phyloP scores from a whole-genome alignment of 164 flowering plant species.

The Berberis vulgaris region DNA sequence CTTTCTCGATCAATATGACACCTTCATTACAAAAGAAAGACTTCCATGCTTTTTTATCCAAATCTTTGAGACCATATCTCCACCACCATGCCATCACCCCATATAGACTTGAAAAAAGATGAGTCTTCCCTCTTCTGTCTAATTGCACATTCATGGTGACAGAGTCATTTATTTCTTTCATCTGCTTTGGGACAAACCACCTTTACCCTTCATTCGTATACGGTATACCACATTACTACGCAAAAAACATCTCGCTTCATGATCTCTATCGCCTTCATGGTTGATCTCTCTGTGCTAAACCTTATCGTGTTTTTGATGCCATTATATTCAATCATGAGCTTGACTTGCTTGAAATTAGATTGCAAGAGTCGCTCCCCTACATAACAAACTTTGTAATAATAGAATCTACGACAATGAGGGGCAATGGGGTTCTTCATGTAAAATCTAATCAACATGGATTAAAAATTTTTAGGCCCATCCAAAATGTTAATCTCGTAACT shows the following conservation, averaged over 20 bases:
- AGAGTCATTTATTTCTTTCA: conserved; percentile 24
- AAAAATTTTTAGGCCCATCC: no score
- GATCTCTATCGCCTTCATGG: conserved; percentile 33
- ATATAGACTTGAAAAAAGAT: no score
- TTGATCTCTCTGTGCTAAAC: conserved; percentile 22
- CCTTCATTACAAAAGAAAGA: no score
- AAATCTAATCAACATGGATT: no score
- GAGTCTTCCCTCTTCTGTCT: conserved; percentile 4
- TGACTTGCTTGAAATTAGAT: conserved; percentile 31
- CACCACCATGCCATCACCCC: no score
- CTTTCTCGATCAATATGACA: no score
- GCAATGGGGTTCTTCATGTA: no score
- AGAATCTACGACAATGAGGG: conserved; percentile 17
- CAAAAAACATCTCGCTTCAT: conserved; percentile 22
- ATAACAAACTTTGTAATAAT: conserved; percentile 23
- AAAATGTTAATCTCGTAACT: no score
- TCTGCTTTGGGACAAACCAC: conserved; percentile 34
- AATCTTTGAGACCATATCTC: no score
- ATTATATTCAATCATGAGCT: conserved; percentile 31
- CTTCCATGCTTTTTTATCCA: no score
- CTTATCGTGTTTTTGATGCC: conserved; percentile 30
- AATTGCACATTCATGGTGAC: conserved; percentile 11
- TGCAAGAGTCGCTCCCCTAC: conserved; percentile 24
- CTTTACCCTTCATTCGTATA: conserved; percentile 22
- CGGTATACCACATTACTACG: conserved; percentile 23